Evolutionary conservation across 148 eudicot species (phyloP).

Genomic region (Rhododendron williamsianum): DNA sequence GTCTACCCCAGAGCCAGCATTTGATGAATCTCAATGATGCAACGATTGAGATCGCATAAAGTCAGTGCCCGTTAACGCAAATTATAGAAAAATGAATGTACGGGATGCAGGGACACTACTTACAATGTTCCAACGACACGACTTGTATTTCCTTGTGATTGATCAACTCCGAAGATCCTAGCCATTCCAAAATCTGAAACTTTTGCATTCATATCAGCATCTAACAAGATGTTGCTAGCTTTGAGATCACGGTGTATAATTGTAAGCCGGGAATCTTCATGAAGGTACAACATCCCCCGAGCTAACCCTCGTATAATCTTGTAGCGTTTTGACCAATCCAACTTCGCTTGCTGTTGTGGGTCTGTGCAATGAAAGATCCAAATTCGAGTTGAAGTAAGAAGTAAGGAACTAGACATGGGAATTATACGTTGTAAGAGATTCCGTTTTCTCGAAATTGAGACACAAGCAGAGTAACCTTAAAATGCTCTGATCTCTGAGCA

Average conservation of each 20-base stretch:
- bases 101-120: slow-evolving; percentile 1
- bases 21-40: background rate
- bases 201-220: slow-evolving; percentile 31
- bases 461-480: background rate
- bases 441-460: background rate
- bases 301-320: slow-evolving; percentile 27
- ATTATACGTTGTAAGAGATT: too few relatives aligned
- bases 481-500: too few relatives aligned
- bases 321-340: slow-evolving; percentile 31
- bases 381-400: background rate
- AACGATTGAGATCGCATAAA: background rate
- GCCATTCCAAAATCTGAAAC: slow-evolving; percentile 7
- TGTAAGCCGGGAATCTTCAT: slow-evolving; percentile 17
- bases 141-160: slow-evolving; percentile 12
- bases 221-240: background rate
- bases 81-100: background rate
- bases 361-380: slow-evolving; percentile 17
- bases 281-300: slow-evolving; percentile 29
- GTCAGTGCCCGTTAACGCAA: background rate
- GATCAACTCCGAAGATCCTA: background rate
- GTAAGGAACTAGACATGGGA: background rate
- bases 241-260: slow-evolving; percentile 3
- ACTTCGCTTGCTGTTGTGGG: slow-evolving; percentile 1
- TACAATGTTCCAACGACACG: slow-evolving; percentile 39
- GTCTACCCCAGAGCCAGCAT: background rate